A percentile compares a stretch with the other conserved stretches of the same genome.
These are phyloP conservation scores for Pestalotiopsis sp. DNA, from an alignment of 2,329 filamentous ascomycete genomes.

Conservation along the genomic window DNA sequence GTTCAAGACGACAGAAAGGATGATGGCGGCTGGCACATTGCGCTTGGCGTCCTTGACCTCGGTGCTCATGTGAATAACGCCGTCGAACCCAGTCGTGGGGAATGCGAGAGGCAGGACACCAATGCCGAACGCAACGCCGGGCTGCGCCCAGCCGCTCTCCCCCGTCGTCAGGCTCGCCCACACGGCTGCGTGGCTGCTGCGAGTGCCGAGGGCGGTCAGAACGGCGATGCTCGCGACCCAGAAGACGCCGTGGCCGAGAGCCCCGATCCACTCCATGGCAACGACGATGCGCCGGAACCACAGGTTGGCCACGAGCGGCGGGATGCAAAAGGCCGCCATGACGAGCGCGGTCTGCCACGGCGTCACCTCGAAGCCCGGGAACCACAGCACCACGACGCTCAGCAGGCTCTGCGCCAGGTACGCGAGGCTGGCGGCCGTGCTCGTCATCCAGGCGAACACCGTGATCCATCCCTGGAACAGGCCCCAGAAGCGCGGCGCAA, in stretches of 20 bases:
- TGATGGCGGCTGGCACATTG: constrained; percentile 1
- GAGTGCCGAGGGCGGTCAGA: neutral
- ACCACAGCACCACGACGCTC: constrained; percentile 5
- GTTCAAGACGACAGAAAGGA: neutral
- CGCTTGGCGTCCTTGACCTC: constrained; percentile 10
- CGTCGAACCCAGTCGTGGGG: constrained; percentile 4
- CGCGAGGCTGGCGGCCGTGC: constrained; percentile 1
- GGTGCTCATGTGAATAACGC: constrained; percentile 10
- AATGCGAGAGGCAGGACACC: constrained; percentile 4
- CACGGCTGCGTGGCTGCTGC: constrained; percentile 3
- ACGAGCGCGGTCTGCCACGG: constrained; percentile 11
- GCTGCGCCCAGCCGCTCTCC: neutral
- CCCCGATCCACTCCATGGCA: constrained; percentile 10
- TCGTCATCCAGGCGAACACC: constrained; percentile 11
- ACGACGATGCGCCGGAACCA: constrained; percentile 11
- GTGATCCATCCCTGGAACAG: constrained; percentile 14
- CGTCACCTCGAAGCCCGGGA: neutral
- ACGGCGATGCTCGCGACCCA: constrained; percentile 9
- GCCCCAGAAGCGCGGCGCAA: constrained; percentile 12
- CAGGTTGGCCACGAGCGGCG: constrained; percentile 8
- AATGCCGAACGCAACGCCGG: constrained; percentile 9
- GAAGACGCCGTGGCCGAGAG: constrained; percentile 10
- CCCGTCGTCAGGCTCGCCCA: neutral
- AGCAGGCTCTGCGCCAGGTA: constrained; percentile 11
- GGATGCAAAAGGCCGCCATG: constrained; percentile 10